Conservation (phyloP, 2,329 filamentous ascomycete genomes). For the Lachnellula hyalina region DNA sequence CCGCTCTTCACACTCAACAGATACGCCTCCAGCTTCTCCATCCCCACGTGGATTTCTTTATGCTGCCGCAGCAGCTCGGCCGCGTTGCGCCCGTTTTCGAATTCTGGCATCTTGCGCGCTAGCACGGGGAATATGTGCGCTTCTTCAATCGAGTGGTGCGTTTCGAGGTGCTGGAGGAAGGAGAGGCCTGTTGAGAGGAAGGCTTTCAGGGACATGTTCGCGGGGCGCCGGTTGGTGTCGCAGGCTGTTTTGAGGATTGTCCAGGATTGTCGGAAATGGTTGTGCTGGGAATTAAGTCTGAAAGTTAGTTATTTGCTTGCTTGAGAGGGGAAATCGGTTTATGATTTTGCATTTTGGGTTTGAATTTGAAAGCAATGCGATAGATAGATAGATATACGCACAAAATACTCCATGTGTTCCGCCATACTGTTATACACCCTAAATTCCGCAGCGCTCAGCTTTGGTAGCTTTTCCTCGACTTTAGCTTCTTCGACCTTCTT, state of each 20-base stretch:
- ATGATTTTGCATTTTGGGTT: no score
- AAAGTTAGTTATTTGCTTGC: neutral
- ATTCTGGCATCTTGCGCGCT: conserved; percentile 73
- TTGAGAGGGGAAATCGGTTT: neutral
- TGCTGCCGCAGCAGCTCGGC: conserved; percentile 70
- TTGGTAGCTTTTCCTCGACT: conserved; percentile 37
- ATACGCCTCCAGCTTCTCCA: conserved; percentile 64
- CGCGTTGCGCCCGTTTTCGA: conserved; percentile 46
- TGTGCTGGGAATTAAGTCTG: conserved; percentile 48
- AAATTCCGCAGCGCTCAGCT: conserved; percentile 53
- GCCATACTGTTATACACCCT: conserved; percentile 56
- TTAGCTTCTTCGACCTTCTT: conserved; percentile 32
- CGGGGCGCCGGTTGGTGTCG: conserved; percentile 51
- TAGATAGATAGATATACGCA: conserved; percentile 32
- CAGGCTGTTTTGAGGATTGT: conserved; percentile 64
- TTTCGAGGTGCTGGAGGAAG: conserved; percentile 64
- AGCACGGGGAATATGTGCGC: conserved; percentile 73
- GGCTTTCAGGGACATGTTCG: conserved; percentile 59
- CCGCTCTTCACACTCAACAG: conserved; percentile 55
- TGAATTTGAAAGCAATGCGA: no score
- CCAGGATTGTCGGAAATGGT: conserved; percentile 72
- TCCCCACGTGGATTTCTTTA: conserved; percentile 68
- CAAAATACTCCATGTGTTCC: conserved; percentile 58
- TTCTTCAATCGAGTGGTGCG: conserved; percentile 83
- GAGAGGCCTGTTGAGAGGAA: conserved; percentile 65